phyloP scores from a whole-genome alignment of 2,329 filamentous ascomycete species.

The Xylariales sp. region DNA sequence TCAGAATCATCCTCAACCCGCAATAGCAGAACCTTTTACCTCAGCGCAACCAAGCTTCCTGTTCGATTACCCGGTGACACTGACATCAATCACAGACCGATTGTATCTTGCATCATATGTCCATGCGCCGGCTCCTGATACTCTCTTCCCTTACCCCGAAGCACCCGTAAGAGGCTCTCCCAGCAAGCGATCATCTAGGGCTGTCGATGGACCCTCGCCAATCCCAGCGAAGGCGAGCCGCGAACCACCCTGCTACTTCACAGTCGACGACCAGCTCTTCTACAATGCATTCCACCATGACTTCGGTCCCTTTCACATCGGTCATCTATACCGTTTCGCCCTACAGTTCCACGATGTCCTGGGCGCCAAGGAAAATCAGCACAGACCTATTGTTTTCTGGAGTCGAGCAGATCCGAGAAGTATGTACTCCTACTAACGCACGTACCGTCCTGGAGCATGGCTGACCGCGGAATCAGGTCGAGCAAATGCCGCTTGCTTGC shows the following conservation, averaged over 20 bases:
- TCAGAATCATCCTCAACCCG: too few relatives aligned
- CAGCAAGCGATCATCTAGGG: conserved; percentile 69
- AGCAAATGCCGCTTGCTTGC: conserved; percentile 88
- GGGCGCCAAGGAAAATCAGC: conserved; percentile 84
- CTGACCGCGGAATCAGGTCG: conserved; percentile 54
- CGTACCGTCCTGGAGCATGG: conserved; percentile 7
- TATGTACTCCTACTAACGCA: conserved; percentile 38
- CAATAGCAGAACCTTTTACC: too few relatives aligned
- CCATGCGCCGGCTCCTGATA: conserved; percentile 72
- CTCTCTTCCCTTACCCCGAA: conserved; percentile 76
- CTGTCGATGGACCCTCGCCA: conserved; percentile 52
- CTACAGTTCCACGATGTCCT: conserved; percentile 94
- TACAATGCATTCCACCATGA: conserved; percentile 99
- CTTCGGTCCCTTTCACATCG: conserved; percentile 95
- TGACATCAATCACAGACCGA: conserved; percentile 63
- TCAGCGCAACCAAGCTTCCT: too few relatives aligned
- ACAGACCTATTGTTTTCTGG: conserved; percentile 91
- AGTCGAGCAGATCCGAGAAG: conserved; percentile 88
- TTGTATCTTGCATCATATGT: conserved; percentile 93
- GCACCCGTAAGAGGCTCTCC: conserved; percentile 56
- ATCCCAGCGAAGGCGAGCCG: conserved; percentile 40
- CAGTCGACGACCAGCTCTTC: conserved; percentile 82
- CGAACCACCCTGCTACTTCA: conserved; percentile 83
- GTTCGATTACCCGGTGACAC: conserved; percentile 20
- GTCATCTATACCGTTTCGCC: conserved; percentile 93